Evolutionary conservation across 2,329 filamentous ascomycete genomes (phyloP).

Genomic region (Neodidymelliopsis sp.): DNA sequence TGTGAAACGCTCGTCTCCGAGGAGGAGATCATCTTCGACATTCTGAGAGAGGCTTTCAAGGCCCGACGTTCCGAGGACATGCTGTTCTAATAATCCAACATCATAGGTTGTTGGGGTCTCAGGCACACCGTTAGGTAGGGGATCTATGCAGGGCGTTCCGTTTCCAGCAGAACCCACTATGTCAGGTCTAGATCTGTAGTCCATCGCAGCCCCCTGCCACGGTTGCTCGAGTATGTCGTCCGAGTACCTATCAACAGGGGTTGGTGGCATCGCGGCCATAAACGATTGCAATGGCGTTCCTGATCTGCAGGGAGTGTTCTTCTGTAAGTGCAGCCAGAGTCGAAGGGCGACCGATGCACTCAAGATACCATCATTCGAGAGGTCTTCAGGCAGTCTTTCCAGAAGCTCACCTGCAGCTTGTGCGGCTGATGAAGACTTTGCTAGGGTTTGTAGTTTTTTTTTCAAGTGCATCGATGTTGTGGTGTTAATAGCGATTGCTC

Average conservation of each 20-base stretch:
- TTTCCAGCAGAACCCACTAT: neutral
- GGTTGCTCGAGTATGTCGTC: conserved; percentile 2
- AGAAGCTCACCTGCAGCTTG: neutral
- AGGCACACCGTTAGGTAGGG: neutral
- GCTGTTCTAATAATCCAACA: neutral
- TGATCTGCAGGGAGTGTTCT: conserved; percentile 14
- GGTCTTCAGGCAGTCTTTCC: neutral
- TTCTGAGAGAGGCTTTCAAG: neutral
- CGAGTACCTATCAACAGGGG: neutral
- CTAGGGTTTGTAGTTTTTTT: conserved; percentile 22
- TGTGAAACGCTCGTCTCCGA: conserved; percentile 2
- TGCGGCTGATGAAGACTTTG: neutral
- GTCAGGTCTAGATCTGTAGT: neutral
- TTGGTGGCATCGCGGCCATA: neutral
- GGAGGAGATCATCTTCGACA: conserved; percentile 6
- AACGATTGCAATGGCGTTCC: conserved; percentile 16
- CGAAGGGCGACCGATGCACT: conserved; percentile 2
- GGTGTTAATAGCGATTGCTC: conserved; percentile 7
- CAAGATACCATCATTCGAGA: neutral
- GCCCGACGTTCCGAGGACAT: neutral
- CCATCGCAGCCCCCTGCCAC: neutral
- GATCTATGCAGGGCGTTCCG: neutral
- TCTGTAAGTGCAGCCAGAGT: conserved; percentile 29
- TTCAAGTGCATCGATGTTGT: conserved; percentile 24
- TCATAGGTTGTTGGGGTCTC: neutral